Evolutionary conservation across 495 filamentous ascomycete species (phyloP).

Genomic region (Trichoderma orchidacearum): DNA sequence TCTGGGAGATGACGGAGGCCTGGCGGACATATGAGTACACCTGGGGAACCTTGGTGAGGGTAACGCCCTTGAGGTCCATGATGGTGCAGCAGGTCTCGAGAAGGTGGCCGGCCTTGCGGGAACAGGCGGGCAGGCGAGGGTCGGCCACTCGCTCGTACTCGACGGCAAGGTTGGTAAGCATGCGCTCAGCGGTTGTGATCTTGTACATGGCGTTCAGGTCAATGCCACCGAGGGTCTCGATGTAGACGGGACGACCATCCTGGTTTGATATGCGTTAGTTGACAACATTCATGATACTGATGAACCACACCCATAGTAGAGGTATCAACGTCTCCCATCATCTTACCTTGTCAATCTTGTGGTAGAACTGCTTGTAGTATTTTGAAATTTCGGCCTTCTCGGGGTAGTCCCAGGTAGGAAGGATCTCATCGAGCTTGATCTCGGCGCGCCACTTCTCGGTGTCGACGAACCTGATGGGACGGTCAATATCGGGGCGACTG

Average conservation of each 20-base stretch:
- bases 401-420: conserved; percentile 68
- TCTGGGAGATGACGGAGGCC: conserved; percentile 60
- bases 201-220: conserved; percentile 75
- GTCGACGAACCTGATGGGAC: conserved; percentile 62
- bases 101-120: conserved; percentile 74
- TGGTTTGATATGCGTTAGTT: conserved; percentile 20
- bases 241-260: conserved; percentile 95
- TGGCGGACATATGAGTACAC: conserved; percentile 63
- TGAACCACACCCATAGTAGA: too few relatives aligned
- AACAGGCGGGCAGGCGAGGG: conserved; percentile 88
- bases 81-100: conserved; percentile 96
- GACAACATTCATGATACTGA: background rate
- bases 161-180: conserved; percentile 87
- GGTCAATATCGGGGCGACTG: conserved; percentile 5
- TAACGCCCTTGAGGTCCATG: conserved; percentile 93
- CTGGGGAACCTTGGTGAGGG: conserved; percentile 60
- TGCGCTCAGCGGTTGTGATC: conserved; percentile 84
- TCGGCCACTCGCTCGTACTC: conserved; percentile 95
- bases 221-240: conserved; percentile 90
- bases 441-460: conserved; percentile 85
- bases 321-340: conserved; percentile 2
- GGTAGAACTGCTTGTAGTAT: conserved; percentile 98
- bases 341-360: conserved; percentile 90
- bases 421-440: conserved; percentile 65
- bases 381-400: conserved; percentile 82